Percentiles rank a stretch among this genome's conserved stretches.
Evolutionary conservation across 441 rosid genomes (phyloP).

Genomic region (Gossypium davidsonii): DNA sequence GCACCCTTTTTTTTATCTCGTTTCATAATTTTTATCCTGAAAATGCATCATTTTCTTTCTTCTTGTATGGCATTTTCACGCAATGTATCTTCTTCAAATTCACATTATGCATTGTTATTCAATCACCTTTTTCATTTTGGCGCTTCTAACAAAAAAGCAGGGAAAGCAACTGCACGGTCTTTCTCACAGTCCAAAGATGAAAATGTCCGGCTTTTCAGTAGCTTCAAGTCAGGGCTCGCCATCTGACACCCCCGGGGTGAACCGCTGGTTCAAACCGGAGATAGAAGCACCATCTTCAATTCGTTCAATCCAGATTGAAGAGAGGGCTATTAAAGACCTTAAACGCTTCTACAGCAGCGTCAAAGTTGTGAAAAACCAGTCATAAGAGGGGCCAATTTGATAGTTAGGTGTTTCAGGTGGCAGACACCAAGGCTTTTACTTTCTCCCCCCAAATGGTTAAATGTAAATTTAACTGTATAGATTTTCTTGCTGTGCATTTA

Average conservation of each 20-base stretch:
- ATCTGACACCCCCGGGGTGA: slow-evolving; percentile 74
- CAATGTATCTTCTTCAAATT: neutral
- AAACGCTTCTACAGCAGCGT: slow-evolving; percentile 86
- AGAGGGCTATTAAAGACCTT: slow-evolving; percentile 92
- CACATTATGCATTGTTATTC: neutral
- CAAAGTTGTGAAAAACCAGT: slow-evolving; percentile 66
- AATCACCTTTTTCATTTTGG: neutral
- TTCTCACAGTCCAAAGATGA: slow-evolving; percentile 67
- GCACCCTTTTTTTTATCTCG: neutral
- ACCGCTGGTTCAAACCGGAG: slow-evolving; percentile 96
- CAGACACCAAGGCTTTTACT: slow-evolving; percentile 11
- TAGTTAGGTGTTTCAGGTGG: slow-evolving; percentile 10
- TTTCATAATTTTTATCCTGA: neutral
- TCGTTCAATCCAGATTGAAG: slow-evolving; percentile 91
- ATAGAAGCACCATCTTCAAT: slow-evolving; percentile 61
- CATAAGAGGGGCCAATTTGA: slow-evolving; percentile 23
- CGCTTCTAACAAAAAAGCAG: slow-evolving; percentile 25
- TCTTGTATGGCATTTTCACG: neutral
- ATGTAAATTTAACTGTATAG: slow-evolving; percentile 42
- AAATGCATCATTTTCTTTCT: neutral
- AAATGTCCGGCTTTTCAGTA: slow-evolving; percentile 66
- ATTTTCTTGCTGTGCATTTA: slow-evolving; percentile 24
- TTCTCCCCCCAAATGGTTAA: neutral
- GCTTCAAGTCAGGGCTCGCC: slow-evolving; percentile 69
- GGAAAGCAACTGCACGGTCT: slow-evolving; percentile 52